These are phyloP conservation scores for Sporothrix pseudoabietina DNA, from an alignment of 2,329 filamentous ascomycete genomes.

Conservation along the genomic window DNA sequence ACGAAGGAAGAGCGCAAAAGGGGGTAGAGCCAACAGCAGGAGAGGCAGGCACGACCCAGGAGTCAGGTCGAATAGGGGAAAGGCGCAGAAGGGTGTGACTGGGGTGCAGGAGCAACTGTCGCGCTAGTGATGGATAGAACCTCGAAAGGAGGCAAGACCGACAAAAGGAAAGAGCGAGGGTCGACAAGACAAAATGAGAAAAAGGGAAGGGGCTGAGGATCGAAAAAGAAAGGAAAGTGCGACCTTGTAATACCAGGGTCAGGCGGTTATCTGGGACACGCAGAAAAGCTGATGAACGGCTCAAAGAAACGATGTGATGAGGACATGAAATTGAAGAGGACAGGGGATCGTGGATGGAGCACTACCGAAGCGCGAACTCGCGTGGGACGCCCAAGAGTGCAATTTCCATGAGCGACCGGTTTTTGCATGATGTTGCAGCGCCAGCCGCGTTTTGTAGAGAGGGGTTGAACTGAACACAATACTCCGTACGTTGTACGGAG, in stretches of 20 bases:
- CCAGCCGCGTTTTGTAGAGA: slow-evolving; percentile 25
- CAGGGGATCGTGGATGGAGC: not conserved
- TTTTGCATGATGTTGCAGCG: slow-evolving; percentile 24
- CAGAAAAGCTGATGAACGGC: not conserved
- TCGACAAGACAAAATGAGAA: not conserved
- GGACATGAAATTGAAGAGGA: not conserved
- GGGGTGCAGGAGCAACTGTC: slow-evolving; percentile 14
- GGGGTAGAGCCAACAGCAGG: not conserved
- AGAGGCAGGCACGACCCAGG: not conserved
- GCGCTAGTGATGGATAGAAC: slow-evolving; percentile 1
- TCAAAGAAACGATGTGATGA: slow-evolving; percentile 1
- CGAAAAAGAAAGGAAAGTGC: not conserved
- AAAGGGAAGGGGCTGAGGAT: not conserved
- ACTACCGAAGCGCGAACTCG: slow-evolving; percentile 11
- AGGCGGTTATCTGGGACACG: not conserved
- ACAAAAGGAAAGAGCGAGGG: not conserved
- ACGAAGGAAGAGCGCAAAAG: not conserved
- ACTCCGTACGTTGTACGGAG: not conserved
- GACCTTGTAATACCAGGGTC: not conserved
- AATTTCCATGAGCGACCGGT: slow-evolving; percentile 19
- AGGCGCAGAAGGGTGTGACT: slow-evolving; percentile 6
- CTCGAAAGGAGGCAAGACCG: slow-evolving; percentile 23
- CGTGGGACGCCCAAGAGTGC: slow-evolving; percentile 15
- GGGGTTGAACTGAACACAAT: not conserved
- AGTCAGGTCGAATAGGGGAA: not conserved